A percentile compares a stretch with the other conserved stretches of the same genome.
Conservation (phyloP, 176 grass and related monocot species). For the Ananas comosus region DNA sequence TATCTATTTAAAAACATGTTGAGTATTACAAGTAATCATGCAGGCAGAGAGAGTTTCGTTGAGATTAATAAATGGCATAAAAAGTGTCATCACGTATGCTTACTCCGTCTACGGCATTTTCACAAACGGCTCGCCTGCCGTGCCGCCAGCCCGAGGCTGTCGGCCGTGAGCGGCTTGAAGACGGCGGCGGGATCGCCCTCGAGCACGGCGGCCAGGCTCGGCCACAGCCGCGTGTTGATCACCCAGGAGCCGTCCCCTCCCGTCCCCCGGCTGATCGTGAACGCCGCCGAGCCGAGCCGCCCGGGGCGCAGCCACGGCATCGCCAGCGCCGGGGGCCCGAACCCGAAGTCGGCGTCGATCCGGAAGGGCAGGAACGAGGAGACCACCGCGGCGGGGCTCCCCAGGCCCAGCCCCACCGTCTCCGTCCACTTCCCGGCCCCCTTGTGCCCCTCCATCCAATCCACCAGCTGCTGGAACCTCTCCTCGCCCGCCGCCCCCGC, state of each 20-base stretch:
- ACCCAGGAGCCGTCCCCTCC: constrained; percentile 53
- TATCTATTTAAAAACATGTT: too few species aligned
- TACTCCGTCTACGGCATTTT: neutral
- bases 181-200: constrained; percentile 38
- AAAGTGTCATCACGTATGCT: too few species aligned
- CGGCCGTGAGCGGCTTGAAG: constrained; percentile 38
- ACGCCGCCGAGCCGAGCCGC: constrained; percentile 27
- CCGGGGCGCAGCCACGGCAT: constrained; percentile 44
- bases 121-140: constrained; percentile 11
- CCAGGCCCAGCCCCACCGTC: constrained; percentile 44
- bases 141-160: constrained; percentile 26
- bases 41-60: neutral
- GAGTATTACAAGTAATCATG: neutral
- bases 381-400: constrained; percentile 38
- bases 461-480: constrained; percentile 56
- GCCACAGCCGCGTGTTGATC: constrained; percentile 43
- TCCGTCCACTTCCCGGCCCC: constrained; percentile 52
- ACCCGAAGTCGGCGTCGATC: constrained; percentile 49
- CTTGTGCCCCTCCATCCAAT: constrained; percentile 70
- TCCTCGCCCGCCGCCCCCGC: constrained; percentile 33
- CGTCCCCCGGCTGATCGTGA: constrained; percentile 34
- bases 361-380: constrained; percentile 40
- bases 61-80: too few species aligned
- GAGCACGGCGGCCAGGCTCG: constrained; percentile 36
- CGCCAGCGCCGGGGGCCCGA: constrained; percentile 30